Evolutionary conservation across 306 rosid species (phyloP), one percentile per base, ranked within the genome.

Genomic region (Dalbergia oliveri): DNA sequence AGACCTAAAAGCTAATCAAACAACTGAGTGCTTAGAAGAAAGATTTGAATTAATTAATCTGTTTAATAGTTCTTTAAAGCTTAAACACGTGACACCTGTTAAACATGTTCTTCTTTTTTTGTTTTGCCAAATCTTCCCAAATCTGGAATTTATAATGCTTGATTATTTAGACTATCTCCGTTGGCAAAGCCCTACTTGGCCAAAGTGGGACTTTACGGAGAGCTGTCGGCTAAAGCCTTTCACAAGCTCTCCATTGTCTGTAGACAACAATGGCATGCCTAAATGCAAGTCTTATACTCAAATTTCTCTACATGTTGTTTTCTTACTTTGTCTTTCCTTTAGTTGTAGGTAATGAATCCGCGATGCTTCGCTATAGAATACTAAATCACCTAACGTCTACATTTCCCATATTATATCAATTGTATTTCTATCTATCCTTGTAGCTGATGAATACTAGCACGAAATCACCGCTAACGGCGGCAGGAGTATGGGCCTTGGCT

Each of bases 1-100:
- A 34, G 61, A 65, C 65, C 73, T 51, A 51, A 53, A 65, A 53
- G 81, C 63, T 63, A 63, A 64, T 41, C 41, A 78, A 56, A 51
- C 56, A 66, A 5, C 56, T 7, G 3, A 44, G 39, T 12, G 35
- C 51, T 7, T 62, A 49, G 15, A 15, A 51, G 33, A 31, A n/a
- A 76, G 19, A 34, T 65, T 64, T 50, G 3, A 50, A 18, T 50
- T 47, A 4, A 45, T 75, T 31, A 61, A 75, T 13, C 18, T 75
- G 61, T 64, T 62, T 18, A 75, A 59, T 14, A 43, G 23, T 75
- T 23, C n/a, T 43, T 31, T 5, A 50, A 11, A 4, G 47, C 10
- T n/a, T 68, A 64, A 12, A 43, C 8, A 74, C 64, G 50, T 47
- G 59, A 18, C 43, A 34, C 21, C n/a, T 35, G 34, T 18, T 31